Evolutionary conservation across 139 green algal species (phyloP).

Genomic region (Spirogloea muscicola): DNA sequence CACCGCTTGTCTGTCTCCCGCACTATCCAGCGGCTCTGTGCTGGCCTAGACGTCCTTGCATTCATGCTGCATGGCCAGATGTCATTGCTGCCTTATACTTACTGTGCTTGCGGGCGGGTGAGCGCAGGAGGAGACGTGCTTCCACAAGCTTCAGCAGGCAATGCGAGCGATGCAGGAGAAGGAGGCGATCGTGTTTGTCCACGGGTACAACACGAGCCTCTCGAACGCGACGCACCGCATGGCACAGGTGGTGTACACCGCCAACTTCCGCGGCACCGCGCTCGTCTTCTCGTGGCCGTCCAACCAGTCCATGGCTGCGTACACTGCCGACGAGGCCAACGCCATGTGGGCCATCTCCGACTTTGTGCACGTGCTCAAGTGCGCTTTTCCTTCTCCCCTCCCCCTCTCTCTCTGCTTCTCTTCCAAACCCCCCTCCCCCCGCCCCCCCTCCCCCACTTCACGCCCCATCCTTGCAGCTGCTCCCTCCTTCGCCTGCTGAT

Average conservation of each 20-base stretch:
- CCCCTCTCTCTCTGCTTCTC: no score
- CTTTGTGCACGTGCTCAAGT: not conserved
- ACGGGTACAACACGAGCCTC: slow-evolving; percentile 15
- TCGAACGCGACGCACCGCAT: slow-evolving; percentile 4
- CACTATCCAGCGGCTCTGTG: no score
- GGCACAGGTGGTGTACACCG: slow-evolving; percentile 4
- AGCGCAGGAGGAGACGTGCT: slow-evolving; percentile 6
- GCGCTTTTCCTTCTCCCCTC: no score
- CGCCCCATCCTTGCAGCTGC: not conserved
- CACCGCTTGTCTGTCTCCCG: no score
- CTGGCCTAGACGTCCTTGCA: no score
- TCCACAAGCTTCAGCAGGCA: not conserved
- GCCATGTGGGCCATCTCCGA: slow-evolving; percentile 2
- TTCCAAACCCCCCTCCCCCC: not conserved
- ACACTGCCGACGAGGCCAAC: slow-evolving; percentile 7
- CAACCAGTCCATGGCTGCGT: not conserved
- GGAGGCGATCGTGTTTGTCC: slow-evolving; percentile 13
- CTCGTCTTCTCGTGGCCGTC: not conserved
- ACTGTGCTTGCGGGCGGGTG: no score
- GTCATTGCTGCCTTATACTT: no score
- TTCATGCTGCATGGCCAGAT: no score
- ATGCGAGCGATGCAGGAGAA: slow-evolving; percentile 2
- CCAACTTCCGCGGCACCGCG: not conserved
- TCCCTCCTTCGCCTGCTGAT: not conserved
- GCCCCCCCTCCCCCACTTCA: not conserved